A percentile compares a stretch with the other conserved stretches of the same genome.
These are phyloP conservation scores for Sporodiniella umbellata DNA, from an alignment of 371 early-diverging fungal species.

Conservation along the genomic window DNA sequence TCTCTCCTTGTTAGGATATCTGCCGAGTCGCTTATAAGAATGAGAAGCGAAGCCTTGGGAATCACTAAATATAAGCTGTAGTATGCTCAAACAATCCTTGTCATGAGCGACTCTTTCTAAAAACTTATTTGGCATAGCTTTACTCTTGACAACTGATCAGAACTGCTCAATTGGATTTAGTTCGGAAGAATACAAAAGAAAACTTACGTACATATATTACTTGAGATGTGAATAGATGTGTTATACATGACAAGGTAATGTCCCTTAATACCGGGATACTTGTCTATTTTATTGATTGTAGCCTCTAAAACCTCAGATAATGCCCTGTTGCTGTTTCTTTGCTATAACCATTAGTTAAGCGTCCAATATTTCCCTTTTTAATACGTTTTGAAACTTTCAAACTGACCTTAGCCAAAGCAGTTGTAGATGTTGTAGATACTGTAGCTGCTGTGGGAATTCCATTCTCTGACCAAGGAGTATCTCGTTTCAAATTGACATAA, in stretches of 20 bases:
- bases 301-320: slow-evolving; percentile 16
- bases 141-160: slow-evolving; percentile 7
- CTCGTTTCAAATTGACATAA: slow-evolving; percentile 15
- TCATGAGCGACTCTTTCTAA: slow-evolving; percentile 5
- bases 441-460: slow-evolving; percentile 11
- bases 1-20: slow-evolving; percentile 4
- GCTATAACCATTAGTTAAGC: slow-evolving; percentile 10
- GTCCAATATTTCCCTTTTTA: slow-evolving; percentile 16
- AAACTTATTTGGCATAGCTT: slow-evolving; percentile 10
- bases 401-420: slow-evolving; percentile 15
- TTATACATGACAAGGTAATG: slow-evolving; percentile 28
- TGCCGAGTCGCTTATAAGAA: slow-evolving; percentile 1
- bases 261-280: slow-evolving; percentile 25
- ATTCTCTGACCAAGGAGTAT: slow-evolving; percentile 8
- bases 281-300: slow-evolving; percentile 20
- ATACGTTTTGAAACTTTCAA: slow-evolving; percentile 17
- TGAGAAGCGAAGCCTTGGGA: slow-evolving; percentile 2
- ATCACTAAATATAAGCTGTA: slow-evolving; percentile 5
- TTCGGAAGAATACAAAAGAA: slow-evolving; percentile 15
- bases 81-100: slow-evolving; percentile 10
- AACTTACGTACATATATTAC: slow-evolving; percentile 14
- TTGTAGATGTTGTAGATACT: slow-evolving; percentile 13
- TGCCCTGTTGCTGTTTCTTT: slow-evolving; percentile 10
- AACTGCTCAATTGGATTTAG: slow-evolving; percentile 21
- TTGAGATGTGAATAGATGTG: slow-evolving; percentile 25